Base-by-base conservation (phyloP, 1,139 yeast genomes). In the Meyerozyma athensensis region DNA sequence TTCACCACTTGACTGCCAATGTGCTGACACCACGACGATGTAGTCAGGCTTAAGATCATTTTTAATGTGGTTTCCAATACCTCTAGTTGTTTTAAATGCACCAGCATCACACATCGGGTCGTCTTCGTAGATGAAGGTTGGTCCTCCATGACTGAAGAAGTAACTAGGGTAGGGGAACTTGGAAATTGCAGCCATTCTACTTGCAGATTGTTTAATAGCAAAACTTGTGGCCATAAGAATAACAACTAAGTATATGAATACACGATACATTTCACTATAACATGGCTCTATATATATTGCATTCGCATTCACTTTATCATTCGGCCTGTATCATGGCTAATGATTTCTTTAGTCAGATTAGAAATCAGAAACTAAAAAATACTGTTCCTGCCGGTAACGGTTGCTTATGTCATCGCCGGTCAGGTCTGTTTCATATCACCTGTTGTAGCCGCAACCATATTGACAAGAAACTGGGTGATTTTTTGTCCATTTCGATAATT, bases 61-160 rank as follows among this genome's bases (percentile, higher is more conserved):
- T 39, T 65, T 68, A 44, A 84, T 77, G 26, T 61, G 60, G 16
- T 56, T 46, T 1, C 94, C 94, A 13, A 81, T 44, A 16, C 57
- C 46, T 34, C 65, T 58, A 7, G 79, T 65, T 4, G 63, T 62
- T n/a, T 66, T 61, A 65, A 74, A 81, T 0, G 92, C 90, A 3
- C 85, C 85, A 10, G 47, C 45, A 43, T 79, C 73, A 3, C 79
- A 73, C 24, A 56, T 58, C 22, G 59, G 60, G 24, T 70, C 71
- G 17, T 63, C 56, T 24, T 54, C 52, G 49, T 79, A 73, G 69
- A 81, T 74, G 54, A 84, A 81, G 1, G 81, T 77, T 4, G 94
- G 94, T 1, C 89, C 90, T 3, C 94, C 94, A 58, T 85, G 94
- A 23, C 86, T 78, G 37, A 83, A 54, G 56, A 84, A 85, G 52